Evolutionary conservation across 129 eudicot genomes (phyloP).

Genomic region (Arctium lappa): DNA sequence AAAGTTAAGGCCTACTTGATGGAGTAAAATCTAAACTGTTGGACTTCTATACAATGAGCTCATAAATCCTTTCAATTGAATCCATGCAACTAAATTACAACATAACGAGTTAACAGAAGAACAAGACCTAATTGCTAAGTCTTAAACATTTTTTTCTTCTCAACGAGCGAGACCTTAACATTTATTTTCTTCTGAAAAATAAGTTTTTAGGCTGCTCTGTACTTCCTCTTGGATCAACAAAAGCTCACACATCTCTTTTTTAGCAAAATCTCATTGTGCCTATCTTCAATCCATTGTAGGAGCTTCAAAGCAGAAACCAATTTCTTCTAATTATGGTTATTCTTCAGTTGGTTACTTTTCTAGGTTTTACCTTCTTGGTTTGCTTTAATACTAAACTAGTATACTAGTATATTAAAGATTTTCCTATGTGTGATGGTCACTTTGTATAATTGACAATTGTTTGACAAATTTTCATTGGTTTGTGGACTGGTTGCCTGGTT

Average conservation of each 20-base stretch:
- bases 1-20: not conserved
- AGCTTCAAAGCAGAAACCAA: not conserved
- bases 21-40: not conserved
- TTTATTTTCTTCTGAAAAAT: not conserved
- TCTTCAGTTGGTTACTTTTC: not conserved
- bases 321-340: not conserved
- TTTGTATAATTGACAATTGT: not conserved
- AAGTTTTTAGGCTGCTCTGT: not conserved
- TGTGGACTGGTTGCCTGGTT: not conserved
- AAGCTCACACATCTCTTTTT: not conserved
- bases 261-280: not conserved
- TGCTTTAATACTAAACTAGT: not conserved
- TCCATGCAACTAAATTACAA: not conserved
- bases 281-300: not conserved
- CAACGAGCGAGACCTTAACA: not conserved
- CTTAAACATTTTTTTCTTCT: not conserved
- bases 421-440: not conserved
- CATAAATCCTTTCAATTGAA: not conserved
- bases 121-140: not conserved
- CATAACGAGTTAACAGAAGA: not conserved
- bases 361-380: not conserved
- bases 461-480: too few relatives aligned
- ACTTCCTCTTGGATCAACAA: not conserved
- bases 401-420: not conserved
- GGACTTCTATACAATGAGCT: not conserved